Evolutionary conservation across 2,329 filamentous ascomycete genomes (phyloP).

Genomic region (Aspergillus hortae): DNA sequence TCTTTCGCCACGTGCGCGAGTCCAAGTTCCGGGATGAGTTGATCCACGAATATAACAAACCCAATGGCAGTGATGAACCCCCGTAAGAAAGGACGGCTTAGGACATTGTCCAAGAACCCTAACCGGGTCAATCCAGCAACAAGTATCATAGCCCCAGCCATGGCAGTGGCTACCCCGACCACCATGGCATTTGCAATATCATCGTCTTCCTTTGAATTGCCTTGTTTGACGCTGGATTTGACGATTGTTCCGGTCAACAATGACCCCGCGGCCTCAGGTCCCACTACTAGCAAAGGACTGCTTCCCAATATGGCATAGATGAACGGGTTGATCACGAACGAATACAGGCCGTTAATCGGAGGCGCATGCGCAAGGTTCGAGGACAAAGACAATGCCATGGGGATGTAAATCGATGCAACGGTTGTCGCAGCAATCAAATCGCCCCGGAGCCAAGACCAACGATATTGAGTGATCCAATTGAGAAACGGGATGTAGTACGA

Average conservation of each 20-base stretch:
- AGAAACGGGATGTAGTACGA: conserved; percentile 90
- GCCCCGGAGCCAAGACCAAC: conserved; percentile 73
- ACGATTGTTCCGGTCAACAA: conserved; percentile 85
- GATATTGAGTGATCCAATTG: conserved; percentile 87
- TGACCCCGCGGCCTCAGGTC: conserved; percentile 90
- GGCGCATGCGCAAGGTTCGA: conserved; percentile 90
- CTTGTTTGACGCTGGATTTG: conserved; percentile 68
- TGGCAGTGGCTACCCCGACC: conserved; percentile 80
- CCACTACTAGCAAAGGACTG: conserved; percentile 88
- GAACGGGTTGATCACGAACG: conserved; percentile 88
- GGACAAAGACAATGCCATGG: conserved; percentile 91
- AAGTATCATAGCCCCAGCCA: conserved; percentile 86
- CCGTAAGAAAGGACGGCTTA: conserved; percentile 85
- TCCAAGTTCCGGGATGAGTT: conserved; percentile 86
- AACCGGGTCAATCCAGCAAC: conserved; percentile 78
- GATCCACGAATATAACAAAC: conserved; percentile 92
- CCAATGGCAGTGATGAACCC: conserved; percentile 98
- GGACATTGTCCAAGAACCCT: conserved; percentile 89
- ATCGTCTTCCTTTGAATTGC: conserved; percentile 62
- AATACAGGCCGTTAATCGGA: conserved; percentile 89
- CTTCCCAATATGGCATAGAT: conserved; percentile 89
- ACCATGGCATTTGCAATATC: conserved; percentile 74
- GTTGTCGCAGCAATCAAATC: conserved; percentile 86
- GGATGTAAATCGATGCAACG: conserved; percentile 98
- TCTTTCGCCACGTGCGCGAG: conserved; percentile 64